Evolutionary conservation across 2,329 filamentous ascomycete genomes (phyloP), one percentile per base, ranked within the genome.

Genomic region (Cladophialophora psammophila): DNA sequence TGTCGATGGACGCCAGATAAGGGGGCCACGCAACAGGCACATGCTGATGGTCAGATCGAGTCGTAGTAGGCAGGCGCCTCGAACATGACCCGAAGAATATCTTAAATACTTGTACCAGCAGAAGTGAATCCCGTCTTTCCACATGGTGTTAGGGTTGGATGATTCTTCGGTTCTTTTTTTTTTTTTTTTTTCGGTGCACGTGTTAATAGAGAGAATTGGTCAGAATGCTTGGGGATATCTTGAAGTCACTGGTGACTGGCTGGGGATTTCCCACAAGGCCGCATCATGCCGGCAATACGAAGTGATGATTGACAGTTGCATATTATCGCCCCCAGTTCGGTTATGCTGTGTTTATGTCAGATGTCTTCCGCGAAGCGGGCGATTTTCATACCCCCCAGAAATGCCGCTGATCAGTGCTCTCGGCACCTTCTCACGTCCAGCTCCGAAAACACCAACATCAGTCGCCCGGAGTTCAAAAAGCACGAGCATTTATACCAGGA

Each of bases 1-100:
- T 63, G 20, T 70, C 69, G 18, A 57, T 68, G 31, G 71, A 70
- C 45, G 67, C 65, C 26, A 69, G 70, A 60, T 66, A 65, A 55
- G 15, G 31, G 20, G 12, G 15, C 20, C 55, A 18, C 45, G 45
- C 9, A 26, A 50, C 18, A 26, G 9, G 32, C 53, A 55, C 53
- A 36, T 42, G 55, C 55, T 8, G 55, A 58, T 32, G 32, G 55
- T 58, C 34, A 58, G 53, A 55, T 12, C 8, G 18, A 26, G 45
- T 50, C 18, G 8, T 12, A 18, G 26, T 13, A 31, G 45, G 45
- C 20, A 50, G 45, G 18, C 45, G 40, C 40, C 40, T 42, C 15
- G 12, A 7, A 45, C n/a, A 20, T 10, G 42, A 26, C 9, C 8
- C 20, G n/a, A 48, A 20, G 42, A 9, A 20, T 20, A 20, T 10